Base-by-base conservation (phyloP, 495 filamentous ascomycete genomes). In the Patellaria atrata region DNA sequence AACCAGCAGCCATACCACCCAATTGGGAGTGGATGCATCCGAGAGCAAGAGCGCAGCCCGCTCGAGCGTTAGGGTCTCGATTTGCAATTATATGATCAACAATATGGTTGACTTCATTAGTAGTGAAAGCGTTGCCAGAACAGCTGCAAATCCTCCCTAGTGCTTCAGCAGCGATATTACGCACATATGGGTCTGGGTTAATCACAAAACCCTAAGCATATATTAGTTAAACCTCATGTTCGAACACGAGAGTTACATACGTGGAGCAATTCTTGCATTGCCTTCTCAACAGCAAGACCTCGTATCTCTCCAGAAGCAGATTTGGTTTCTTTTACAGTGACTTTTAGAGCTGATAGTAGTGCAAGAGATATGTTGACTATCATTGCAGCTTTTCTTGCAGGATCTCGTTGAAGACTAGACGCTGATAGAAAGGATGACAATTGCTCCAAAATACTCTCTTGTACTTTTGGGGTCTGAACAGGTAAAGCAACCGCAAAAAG, bases 1-100 rank as follows among this genome's bases (percentile, higher is more conserved):
- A 79, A n/a, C 85, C 84, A 33, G 89, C 89, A 37, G 91, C 91
- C 86, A 99, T 96, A 43, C 89, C 89, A 36, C 89, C 89, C 20
- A 96, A 80, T 52, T 93, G 82, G 2, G 83, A 75, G 55, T 96
- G 89, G 27, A 96, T 96, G 43, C 77, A 82, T 10, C 87, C 89
- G 37, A 99, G 61, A 22, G 89, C 84, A 61, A 89, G 76, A 13
- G 91, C 91, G 53, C 84, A 99, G 18, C 89, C 89, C 25, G 89
- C 84, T 50, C 89, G 76, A 9, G 82, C 82, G 50, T 81, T 87
- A 4, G 89, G 89, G 39, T 99, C 89, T 19, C 87, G 65, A 48
- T 94, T 94, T 22, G 74, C 68, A 8, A 99, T 83, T 45, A 99
- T 92, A 5, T 77, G 89, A 35, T 94, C 85, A 14, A 94, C 74